Evolutionary conservation across 2,329 filamentous ascomycete species (phyloP).

Genomic region (Talaromyces marneffei): DNA sequence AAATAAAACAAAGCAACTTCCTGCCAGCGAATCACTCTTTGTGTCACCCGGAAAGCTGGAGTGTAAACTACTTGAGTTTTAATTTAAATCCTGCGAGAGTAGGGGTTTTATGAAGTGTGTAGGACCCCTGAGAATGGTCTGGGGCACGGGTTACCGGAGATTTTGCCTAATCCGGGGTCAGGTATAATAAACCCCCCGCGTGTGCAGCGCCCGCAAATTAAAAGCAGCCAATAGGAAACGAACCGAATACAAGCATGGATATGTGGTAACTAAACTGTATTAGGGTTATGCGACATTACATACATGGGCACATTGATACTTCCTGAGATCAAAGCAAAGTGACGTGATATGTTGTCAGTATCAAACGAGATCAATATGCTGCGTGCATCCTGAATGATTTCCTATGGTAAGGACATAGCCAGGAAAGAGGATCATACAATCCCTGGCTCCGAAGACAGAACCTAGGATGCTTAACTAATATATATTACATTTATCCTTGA

Average conservation of each 20-base stretch:
- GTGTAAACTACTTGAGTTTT: not conserved
- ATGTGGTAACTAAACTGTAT: no score
- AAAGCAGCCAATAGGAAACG: not conserved
- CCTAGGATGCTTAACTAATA: no score
- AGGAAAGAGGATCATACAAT: no score
- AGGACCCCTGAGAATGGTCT: not conserved
- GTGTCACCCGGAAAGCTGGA: not conserved
- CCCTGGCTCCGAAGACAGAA: no score
- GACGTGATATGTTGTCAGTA: no score
- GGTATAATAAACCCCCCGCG: not conserved
- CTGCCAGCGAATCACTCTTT: not conserved
- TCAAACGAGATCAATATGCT: not conserved
- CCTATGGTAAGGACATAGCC: no score
- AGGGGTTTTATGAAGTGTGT: not conserved
- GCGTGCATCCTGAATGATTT: no score
- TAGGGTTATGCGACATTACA: no score
- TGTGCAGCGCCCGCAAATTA: not conserved
- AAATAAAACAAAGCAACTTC: no score
- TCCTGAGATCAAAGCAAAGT: no score
- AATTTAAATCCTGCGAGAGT: not conserved
- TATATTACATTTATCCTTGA: no score
- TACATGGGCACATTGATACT: no score
- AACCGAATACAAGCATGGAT: not conserved
- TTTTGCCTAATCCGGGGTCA: not conserved
- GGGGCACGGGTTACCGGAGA: not conserved